Percentiles rank a stretch among this genome's conserved stretches.
phyloP scores from a whole-genome alignment of 768 basidiomycete genomes.

The Phylloporus arenicola region DNA sequence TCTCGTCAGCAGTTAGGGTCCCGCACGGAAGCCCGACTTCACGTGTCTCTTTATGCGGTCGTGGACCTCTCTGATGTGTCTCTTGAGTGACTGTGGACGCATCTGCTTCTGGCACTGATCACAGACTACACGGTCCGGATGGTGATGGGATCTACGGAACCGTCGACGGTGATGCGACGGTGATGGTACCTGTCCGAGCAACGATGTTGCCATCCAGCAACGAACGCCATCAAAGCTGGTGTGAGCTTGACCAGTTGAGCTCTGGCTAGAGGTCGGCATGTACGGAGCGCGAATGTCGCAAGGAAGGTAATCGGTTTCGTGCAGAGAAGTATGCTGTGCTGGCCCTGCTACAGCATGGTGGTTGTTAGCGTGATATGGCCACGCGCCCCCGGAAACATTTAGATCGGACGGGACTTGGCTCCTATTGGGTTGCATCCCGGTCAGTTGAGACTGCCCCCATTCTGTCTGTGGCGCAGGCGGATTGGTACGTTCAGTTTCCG shows the following conservation, averaged over 20 bases:
- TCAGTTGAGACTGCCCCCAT: background rate
- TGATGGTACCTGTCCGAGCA: slow-evolving; percentile 4
- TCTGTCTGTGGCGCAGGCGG: background rate
- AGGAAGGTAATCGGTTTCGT: background rate
- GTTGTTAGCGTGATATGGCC: background rate
- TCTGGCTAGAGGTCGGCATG: background rate
- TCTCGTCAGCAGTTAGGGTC: background rate
- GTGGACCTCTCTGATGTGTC: slow-evolving; percentile 21
- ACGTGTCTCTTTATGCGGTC: slow-evolving; percentile 11
- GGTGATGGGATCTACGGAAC: background rate
- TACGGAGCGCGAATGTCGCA: background rate
- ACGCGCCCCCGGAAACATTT: background rate
- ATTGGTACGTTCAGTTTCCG: background rate
- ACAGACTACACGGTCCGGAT: background rate
- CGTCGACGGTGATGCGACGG: background rate
- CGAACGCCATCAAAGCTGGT: background rate
- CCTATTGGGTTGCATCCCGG: background rate
- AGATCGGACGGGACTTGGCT: slow-evolving; percentile 13
- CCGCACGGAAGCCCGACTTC: background rate
- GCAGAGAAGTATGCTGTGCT: slow-evolving; percentile 3
- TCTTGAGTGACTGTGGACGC: slow-evolving; percentile 13
- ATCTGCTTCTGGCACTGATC: slow-evolving; percentile 11
- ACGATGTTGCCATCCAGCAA: slow-evolving; percentile 1
- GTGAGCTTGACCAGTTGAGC: background rate
- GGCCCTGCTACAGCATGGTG: slow-evolving; percentile 20